These are phyloP conservation scores for Phialemoniopsis sp. DNA, from an alignment of 2,329 filamentous ascomycete genomes.

Conservation along the genomic window DNA sequence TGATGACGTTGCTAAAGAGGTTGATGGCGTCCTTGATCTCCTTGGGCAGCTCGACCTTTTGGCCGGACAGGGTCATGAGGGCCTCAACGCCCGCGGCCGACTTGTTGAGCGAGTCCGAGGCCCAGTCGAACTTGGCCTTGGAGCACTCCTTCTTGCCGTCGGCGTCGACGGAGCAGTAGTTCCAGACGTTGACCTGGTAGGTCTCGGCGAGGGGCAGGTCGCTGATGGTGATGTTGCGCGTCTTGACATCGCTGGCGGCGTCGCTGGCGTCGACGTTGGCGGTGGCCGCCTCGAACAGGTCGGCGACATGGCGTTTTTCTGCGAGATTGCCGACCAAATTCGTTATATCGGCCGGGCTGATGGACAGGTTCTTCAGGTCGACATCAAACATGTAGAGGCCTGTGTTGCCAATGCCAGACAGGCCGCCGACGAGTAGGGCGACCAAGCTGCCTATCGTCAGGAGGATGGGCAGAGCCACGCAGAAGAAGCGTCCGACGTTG, in stretches of 20 bases:
- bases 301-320: conserved; percentile 8
- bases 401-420: conserved; percentile 53
- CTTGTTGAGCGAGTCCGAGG: conserved; percentile 64
- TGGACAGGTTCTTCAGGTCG: conserved; percentile 57
- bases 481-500: conserved; percentile 69
- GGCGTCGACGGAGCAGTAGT: conserved; percentile 68
- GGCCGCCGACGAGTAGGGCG: conserved; percentile 56
- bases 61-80: conserved; percentile 40
- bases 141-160: conserved; percentile 63
- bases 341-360: conserved; percentile 18
- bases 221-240: conserved; percentile 54
- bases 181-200: conserved; percentile 83
- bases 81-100: conserved; percentile 51
- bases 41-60: conserved; percentile 62
- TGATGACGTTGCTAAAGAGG: conserved; percentile 68
- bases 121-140: conserved; percentile 70
- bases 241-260: conserved; percentile 8
- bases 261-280: conserved; percentile 22
- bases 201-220: conserved; percentile 64
- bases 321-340: conserved; percentile 6
- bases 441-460: conserved; percentile 76
- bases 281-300: no score
- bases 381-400: conserved; percentile 54
- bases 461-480: conserved; percentile 81
- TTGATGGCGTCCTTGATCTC: conserved; percentile 64